Conservation (phyloP, 257 asterid genomes). For the Fraxinus pennsylvanica region DNA sequence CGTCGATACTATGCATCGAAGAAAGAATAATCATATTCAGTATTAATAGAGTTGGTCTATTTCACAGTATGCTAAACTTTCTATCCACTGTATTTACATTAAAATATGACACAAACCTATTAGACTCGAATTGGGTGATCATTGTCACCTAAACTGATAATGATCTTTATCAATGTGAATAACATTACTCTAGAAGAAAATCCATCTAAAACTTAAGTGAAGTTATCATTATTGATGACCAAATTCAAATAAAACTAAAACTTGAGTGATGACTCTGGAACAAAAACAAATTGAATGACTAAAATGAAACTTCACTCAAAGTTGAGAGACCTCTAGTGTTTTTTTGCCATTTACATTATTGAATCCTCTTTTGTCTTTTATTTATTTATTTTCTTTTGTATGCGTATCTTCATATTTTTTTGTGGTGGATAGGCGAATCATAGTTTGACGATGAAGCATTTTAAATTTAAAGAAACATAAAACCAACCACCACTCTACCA, state of each 20-base stretch:
- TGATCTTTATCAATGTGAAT: no score
- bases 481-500: constrained; percentile 78
- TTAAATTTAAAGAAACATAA: constrained; percentile 57
- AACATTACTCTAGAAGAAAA: no score
- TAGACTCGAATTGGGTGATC: no score
- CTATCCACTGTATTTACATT: no score
- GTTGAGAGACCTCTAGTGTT: neutral
- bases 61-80: no score
- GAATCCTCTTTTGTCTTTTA: constrained; percentile 58
- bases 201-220: no score
- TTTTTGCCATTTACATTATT: constrained; percentile 56
- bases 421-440: constrained; percentile 77
- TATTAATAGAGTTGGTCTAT: no score
- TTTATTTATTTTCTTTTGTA: constrained; percentile 7
- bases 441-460: constrained; percentile 76
- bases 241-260: neutral
- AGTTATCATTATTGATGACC: no score
- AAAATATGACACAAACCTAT: no score
- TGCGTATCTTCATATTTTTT: constrained; percentile 30
- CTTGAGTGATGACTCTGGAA: neutral
- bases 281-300: neutral
- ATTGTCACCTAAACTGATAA: no score
- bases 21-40: no score
- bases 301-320: neutral
- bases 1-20: no score